Evolutionary conservation across 192 early-diverging fungal species (phyloP), one percentile per base, ranked within the genome.

Genomic region (Backusella australiensis): DNA sequence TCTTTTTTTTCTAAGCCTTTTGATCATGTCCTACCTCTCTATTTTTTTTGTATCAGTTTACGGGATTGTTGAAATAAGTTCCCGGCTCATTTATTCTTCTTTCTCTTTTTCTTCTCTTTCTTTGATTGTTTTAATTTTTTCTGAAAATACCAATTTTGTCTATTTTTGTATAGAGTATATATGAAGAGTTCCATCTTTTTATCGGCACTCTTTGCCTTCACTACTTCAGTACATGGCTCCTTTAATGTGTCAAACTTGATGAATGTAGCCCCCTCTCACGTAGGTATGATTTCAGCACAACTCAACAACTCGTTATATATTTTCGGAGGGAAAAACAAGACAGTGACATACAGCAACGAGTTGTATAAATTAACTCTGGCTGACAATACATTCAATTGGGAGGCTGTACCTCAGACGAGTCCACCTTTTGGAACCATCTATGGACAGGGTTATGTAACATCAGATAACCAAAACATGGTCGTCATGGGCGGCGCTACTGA

Each of bases 251-350:
- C 72, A 29, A 56, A 66, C 26, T 26, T 74, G 8, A 65, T 42
- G 34, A 41, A 78, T 36, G n/a, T 32, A 35, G 14, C 74, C 19
- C 77, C 77, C 17, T 74, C 74, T 66, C 59, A 59, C n/a, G 72
- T 53, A 42, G 72, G 67, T 59, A 74, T 74, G 77, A 26, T 52
- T 14, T 78, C 59, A 23, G 77, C 68, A 52, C 67, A 78, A 67
- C n/a, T 21, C 15, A 65, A 70, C 67, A 53, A 56, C 32, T 74
- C 72, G 17, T n/a, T 78, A 42, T 53, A 73, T 38, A 49, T 74
- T 41, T 78, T 69, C 23, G 77, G 77, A 36, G 77, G 77, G 6
- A 53, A 74, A 34, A 74, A 68, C 29, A 38, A 53, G 26, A 71
- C 67, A 4, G 34, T 8, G 15, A 32, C n/a, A 26, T 74, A 69